Evolutionary conservation across 495 filamentous ascomycete species (phyloP).

Genomic region (Aspergillus avenaceus): DNA sequence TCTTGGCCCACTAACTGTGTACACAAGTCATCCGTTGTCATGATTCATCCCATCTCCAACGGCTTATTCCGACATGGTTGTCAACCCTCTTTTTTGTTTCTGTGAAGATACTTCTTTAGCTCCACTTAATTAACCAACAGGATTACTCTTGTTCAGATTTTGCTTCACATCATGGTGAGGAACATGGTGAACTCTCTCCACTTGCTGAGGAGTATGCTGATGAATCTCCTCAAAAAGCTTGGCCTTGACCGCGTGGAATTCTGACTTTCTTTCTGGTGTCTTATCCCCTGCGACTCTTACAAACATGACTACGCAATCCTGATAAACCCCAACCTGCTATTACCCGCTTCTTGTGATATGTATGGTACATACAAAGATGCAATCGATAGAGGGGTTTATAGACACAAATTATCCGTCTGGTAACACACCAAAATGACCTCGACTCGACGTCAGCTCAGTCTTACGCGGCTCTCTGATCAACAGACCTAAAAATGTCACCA

Average conservation of each 20-base stretch:
- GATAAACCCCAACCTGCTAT: conserved; percentile 1
- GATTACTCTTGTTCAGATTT: neutral
- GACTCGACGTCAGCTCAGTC: conserved; percentile 14
- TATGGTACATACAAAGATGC: neutral
- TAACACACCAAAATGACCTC: conserved; percentile 7
- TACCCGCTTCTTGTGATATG: conserved; percentile 1
- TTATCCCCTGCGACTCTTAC: neutral
- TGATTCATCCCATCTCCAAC: neutral
- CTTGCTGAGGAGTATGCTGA: conserved; percentile 13
- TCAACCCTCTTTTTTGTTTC: too few species aligned
- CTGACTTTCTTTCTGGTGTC: neutral
- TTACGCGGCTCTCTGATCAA: conserved; percentile 26
- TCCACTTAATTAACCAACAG: conserved; percentile 1
- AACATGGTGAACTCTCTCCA: conserved; percentile 10
- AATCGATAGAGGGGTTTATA: neutral
- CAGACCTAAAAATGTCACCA: conserved; percentile 16
- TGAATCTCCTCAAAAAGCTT: conserved; percentile 16
- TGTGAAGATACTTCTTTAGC: neutral
- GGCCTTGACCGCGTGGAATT: conserved; percentile 14
- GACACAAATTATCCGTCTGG: neutral
- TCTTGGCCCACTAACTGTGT: neutral
- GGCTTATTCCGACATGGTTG: neutral
- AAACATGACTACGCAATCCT: conserved; percentile 17
- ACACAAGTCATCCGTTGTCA: neutral
- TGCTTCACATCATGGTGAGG: neutral